These are phyloP conservation scores for Nicotiana noctiflora DNA, from an alignment of 257 asterid genomes.

Conservation along the genomic window DNA sequence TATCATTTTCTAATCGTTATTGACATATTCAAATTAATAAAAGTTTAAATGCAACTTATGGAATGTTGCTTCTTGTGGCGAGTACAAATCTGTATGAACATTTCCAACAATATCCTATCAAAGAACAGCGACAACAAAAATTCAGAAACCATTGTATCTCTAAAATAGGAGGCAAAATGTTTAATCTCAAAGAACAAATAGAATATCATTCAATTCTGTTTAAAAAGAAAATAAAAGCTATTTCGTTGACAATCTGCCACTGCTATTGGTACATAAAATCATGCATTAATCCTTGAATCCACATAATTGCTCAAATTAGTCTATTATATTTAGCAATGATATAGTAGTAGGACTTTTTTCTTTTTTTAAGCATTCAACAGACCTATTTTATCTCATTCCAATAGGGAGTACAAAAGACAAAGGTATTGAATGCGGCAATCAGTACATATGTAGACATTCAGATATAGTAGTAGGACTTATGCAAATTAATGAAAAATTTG, in stretches of 20 bases:
- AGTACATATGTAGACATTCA: too few relatives aligned
- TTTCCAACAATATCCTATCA: background rate
- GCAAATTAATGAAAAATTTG: too few relatives aligned
- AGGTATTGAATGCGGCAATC: too few relatives aligned
- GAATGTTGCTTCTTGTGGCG: background rate
- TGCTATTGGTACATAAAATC: background rate
- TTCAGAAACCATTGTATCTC: background rate
- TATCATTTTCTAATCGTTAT: too few relatives aligned
- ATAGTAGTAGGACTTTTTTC: too few relatives aligned
- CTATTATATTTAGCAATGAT: background rate
- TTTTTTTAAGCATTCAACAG: too few relatives aligned
- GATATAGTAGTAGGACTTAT: too few relatives aligned
- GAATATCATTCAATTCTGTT: background rate
- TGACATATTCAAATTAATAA: too few relatives aligned
- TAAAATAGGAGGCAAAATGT: background rate
- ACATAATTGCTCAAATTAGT: background rate
- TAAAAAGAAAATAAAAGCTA: background rate
- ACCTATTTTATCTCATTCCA: too few relatives aligned
- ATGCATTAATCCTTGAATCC: background rate
- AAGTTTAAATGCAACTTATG: constrained; percentile 1
- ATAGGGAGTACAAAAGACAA: too few relatives aligned
- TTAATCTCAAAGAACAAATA: too few relatives aligned
- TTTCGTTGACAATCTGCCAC: background rate
- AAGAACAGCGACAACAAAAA: background rate
- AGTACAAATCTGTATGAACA: background rate